Evolutionary conservation across 129 eudicot species (phyloP).

Genomic region (Ambrosia artemisiifolia): DNA sequence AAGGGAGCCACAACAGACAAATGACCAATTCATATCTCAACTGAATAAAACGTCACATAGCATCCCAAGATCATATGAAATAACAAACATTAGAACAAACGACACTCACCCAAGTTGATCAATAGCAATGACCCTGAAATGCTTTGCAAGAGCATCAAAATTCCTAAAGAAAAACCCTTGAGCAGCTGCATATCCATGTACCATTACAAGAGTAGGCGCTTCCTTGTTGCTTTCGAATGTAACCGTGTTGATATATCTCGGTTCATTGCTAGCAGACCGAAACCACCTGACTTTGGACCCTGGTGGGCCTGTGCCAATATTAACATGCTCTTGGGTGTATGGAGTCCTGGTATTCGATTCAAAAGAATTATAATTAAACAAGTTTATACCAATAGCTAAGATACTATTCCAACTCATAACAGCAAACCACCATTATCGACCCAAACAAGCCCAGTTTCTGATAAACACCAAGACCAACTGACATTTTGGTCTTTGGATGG

Average conservation of each 20-base stretch:
- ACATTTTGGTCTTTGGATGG: too few species aligned
- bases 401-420: not conserved
- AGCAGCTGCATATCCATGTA: conserved; percentile 94
- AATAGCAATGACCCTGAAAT: conserved; percentile 82
- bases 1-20: conserved; percentile 2
- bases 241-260: conserved; percentile 79
- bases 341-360: conserved; percentile 49
- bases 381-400: not conserved
- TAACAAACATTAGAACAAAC: not conserved
- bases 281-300: conserved; percentile 89
- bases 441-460: conserved; percentile 8
- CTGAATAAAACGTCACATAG: not conserved
- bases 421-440: not conserved
- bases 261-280: conserved; percentile 72
- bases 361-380: not conserved
- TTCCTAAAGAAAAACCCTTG: conserved; percentile 97
- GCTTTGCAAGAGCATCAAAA: conserved; percentile 76
- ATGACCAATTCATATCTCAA: not conserved
- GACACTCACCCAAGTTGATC: conserved; percentile 89
- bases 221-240: conserved; percentile 72
- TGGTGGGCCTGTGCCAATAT: conserved; percentile 88
- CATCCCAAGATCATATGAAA: not conserved
- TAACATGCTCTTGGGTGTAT: conserved; percentile 57
- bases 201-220: conserved; percentile 88
- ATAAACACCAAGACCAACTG: not conserved